phyloP scores from a whole-genome alignment of 2,329 filamentous ascomycete genomes.

The Neofusicoccum kwambonambiense region DNA sequence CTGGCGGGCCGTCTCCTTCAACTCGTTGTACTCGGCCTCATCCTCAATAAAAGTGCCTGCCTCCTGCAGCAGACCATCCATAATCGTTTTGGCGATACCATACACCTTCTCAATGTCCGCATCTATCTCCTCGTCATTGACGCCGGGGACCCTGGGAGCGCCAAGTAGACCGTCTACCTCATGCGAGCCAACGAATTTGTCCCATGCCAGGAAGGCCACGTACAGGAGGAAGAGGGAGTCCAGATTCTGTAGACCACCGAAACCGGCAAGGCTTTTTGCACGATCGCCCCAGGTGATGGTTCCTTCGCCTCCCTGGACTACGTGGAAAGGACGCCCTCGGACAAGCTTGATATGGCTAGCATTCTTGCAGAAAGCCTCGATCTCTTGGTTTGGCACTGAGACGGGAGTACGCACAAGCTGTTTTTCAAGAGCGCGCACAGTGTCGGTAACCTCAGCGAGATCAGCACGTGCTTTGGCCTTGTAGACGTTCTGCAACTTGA shows the following conservation, averaged over 20 bases:
- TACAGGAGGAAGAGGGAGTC: constrained; percentile 49
- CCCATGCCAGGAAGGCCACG: constrained; percentile 53
- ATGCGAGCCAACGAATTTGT: constrained; percentile 45
- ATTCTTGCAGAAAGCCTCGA: constrained; percentile 94
- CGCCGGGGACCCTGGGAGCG: constrained; percentile 38
- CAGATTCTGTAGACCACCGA: constrained; percentile 28
- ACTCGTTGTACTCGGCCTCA: constrained; percentile 40
- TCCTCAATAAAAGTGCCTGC: constrained; percentile 38
- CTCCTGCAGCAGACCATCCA: constrained; percentile 44
- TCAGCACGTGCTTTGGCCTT: constrained; percentile 83
- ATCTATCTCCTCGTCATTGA: constrained; percentile 34
- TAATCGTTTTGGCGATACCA: constrained; percentile 43
- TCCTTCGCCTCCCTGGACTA: constrained; percentile 42
- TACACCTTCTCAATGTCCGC: constrained; percentile 40
- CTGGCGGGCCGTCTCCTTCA: constrained; percentile 37
- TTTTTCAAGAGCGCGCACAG: constrained; percentile 58
- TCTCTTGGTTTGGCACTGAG: constrained; percentile 65
- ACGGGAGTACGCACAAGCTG: constrained; percentile 46
- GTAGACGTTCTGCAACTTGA: constrained; percentile 88
- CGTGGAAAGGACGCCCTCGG: constrained; percentile 58
- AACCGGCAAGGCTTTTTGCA: constrained; percentile 37
- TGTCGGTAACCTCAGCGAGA: constrained; percentile 68
- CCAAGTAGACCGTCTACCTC: constrained; percentile 33
- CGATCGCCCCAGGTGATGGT: constrained; percentile 48
- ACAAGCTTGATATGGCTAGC: constrained; percentile 90